phyloP scores from a whole-genome alignment of 805 yeast species.

The Metschnikowia anglica region DNA sequence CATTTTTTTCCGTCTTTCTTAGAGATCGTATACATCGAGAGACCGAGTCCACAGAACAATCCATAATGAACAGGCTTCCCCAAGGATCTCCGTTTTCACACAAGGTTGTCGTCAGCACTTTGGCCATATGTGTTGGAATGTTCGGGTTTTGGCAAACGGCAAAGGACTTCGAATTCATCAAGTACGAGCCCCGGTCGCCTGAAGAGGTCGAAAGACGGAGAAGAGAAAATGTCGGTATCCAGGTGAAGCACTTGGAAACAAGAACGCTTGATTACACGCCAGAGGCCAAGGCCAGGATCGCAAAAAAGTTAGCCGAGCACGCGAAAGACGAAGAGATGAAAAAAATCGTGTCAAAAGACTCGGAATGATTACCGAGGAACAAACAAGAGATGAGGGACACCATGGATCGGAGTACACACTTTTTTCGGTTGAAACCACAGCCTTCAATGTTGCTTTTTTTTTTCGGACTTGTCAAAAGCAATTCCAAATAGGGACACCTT shows the following conservation, averaged over 20 bases:
- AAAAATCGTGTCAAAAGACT: neutral
- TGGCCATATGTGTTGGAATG: constrained; percentile 36
- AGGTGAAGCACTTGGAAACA: constrained; percentile 32
- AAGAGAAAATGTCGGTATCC: constrained; percentile 31
- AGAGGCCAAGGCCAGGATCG: constrained; percentile 40
- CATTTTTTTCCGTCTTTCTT: no score
- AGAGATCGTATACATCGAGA: no score
- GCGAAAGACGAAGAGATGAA: constrained; percentile 1
- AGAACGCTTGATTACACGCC: constrained; percentile 43
- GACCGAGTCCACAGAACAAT: neutral
- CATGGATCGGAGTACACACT: neutral
- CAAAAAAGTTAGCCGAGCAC: constrained; percentile 4
- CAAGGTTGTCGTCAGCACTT: constrained; percentile 35
- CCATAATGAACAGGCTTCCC: constrained; percentile 22
- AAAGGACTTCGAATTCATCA: constrained; percentile 40
- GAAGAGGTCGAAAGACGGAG: constrained; percentile 41
- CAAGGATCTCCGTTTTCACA: constrained; percentile 38
- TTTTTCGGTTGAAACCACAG: neutral
- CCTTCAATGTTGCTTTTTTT: no score
- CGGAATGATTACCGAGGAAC: neutral
- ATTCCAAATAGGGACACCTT: no score
- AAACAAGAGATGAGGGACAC: no score
- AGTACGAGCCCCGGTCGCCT: constrained; percentile 37
- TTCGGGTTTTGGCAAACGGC: constrained; percentile 37
- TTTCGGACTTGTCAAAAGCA: no score